These are phyloP conservation scores for Plasmodium inui DNA, from an alignment of 169 alveolate species.

Conservation along the genomic window DNA sequence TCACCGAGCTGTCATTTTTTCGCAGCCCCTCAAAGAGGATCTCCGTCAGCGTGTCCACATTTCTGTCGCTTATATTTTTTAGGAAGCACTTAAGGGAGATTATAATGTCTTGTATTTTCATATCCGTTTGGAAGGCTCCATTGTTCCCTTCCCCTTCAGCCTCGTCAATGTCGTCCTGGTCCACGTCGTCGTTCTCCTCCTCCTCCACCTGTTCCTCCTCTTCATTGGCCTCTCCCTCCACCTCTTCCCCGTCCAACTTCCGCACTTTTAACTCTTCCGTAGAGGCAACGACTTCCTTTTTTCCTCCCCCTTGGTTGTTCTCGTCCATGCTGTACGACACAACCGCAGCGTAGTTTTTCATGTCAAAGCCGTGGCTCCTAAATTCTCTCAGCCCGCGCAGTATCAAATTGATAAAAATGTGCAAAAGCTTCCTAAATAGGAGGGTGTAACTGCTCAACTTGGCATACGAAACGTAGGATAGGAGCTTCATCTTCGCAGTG, in stretches of 20 bases:
- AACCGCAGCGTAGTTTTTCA: slow-evolving; percentile 16
- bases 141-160: background rate
- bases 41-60: slow-evolving; percentile 37
- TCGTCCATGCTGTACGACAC: background rate
- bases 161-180: background rate
- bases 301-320: background rate
- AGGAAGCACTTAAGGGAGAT: slow-evolving; percentile 39
- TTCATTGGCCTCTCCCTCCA: background rate
- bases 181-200: background rate
- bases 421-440: slow-evolving; percentile 19
- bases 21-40: slow-evolving; percentile 29
- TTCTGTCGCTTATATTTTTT: slow-evolving; percentile 54
- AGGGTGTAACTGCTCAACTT: slow-evolving; percentile 1
- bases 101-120: slow-evolving; percentile 37
- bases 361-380: background rate
- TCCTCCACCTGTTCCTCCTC: background rate
- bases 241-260: background rate
- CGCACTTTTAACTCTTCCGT: background rate
- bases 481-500: slow-evolving; percentile 38
- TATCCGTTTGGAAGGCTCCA: slow-evolving; percentile 3
- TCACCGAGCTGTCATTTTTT: slow-evolving; percentile 15
- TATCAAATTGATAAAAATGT: slow-evolving; percentile 27
- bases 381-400: background rate
- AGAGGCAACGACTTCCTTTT: background rate
- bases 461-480: slow-evolving; percentile 56